phyloP scores from a whole-genome alignment of 163 green algal species.

The Smithsoniella earleae region DNA sequence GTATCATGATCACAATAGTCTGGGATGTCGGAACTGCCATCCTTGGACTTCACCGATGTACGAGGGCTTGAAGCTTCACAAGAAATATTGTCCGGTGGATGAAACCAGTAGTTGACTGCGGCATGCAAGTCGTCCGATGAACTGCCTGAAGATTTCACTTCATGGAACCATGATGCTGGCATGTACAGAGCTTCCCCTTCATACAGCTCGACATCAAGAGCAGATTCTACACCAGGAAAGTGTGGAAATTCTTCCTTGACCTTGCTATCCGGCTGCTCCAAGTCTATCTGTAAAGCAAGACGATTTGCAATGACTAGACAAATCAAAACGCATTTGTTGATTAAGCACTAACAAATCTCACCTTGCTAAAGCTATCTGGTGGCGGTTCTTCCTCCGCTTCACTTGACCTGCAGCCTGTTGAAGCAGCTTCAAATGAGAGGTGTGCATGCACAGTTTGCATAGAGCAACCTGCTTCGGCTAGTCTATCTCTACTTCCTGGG shows the following conservation, averaged over 20 bases:
- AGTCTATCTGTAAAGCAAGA: slow-evolving; percentile 14
- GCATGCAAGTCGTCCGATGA: slow-evolving; percentile 35
- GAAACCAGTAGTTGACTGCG: slow-evolving; percentile 57
- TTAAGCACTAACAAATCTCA: no score
- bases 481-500: no score
- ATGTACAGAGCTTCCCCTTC: slow-evolving; percentile 51
- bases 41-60: not conserved
- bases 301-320: no score
- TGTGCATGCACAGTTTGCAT: no score
- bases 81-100: slow-evolving; percentile 46
- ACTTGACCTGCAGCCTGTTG: no score
- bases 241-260: not conserved
- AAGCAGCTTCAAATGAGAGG: no score
- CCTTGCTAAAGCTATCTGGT: slow-evolving; percentile 16
- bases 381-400: not conserved
- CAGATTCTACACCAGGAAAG: slow-evolving; percentile 31
- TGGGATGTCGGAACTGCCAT: no score
- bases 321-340: no score
- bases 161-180: slow-evolving; percentile 57
- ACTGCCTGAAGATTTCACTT: slow-evolving; percentile 34
- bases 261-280: not conserved
- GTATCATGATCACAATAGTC: not conserved
- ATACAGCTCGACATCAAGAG: slow-evolving; percentile 34
- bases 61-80: not conserved
- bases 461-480: no score